Conservation (phyloP, 108 stramenopile species). For the Nannochloropsis gaditana region DNA sequence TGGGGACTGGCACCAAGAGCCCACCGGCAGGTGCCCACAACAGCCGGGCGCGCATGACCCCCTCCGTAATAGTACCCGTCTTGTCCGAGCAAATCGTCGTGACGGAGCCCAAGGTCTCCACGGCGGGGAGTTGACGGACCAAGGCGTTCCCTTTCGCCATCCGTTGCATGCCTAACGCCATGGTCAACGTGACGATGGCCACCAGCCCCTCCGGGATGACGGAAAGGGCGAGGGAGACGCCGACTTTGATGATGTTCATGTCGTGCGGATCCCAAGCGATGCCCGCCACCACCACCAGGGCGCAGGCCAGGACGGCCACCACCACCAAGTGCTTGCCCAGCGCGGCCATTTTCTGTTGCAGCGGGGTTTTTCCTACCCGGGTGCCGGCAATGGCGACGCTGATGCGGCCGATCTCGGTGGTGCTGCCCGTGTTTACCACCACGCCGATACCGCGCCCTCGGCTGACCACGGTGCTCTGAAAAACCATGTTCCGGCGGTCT, state of each 20-base stretch:
- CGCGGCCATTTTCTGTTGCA: slow-evolving; percentile 41
- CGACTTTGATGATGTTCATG: neutral
- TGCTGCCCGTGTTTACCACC: slow-evolving; percentile 21
- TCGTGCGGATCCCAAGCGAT: slow-evolving; percentile 25
- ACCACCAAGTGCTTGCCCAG: slow-evolving; percentile 27
- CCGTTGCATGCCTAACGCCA: neutral
- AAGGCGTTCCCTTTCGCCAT: slow-evolving; percentile 24
- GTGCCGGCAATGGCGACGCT: slow-evolving; percentile 29
- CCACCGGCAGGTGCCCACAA: neutral
- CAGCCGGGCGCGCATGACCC: neutral
- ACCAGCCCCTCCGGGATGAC: slow-evolving; percentile 29
- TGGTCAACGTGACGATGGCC: slow-evolving; percentile 10
- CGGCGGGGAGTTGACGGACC: neutral
- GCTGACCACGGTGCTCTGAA: slow-evolving; percentile 33
- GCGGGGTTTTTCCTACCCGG: slow-evolving; percentile 26
- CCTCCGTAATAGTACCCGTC: slow-evolving; percentile 36
- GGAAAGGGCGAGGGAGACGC: neutral
- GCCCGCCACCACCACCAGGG: slow-evolving; percentile 25
- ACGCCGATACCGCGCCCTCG: slow-evolving; percentile 22
- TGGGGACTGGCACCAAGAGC: neutral
- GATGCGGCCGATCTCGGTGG: slow-evolving; percentile 22
- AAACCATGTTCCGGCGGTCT: neutral
- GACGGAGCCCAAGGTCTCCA: slow-evolving; percentile 29
- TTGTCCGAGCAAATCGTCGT: slow-evolving; percentile 28
- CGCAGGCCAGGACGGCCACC: slow-evolving; percentile 27